These are phyloP conservation scores for Boletales sp. DNA, from an alignment of 768 basidiomycete species.

Conservation along the genomic window DNA sequence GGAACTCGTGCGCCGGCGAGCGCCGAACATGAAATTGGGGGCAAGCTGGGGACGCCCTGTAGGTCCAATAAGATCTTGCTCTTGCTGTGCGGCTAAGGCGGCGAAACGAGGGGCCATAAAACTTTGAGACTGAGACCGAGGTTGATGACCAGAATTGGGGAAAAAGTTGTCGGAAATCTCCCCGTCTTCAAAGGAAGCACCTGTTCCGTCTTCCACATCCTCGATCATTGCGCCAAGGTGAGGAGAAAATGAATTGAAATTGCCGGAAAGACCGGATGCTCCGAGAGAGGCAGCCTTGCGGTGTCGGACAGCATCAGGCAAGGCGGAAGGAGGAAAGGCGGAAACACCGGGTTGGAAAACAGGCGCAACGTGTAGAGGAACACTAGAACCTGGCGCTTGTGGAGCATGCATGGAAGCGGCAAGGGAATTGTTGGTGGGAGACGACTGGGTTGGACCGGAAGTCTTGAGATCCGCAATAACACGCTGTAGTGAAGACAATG, in stretches of 20 bases:
- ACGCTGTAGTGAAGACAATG: slow-evolving; percentile 83
- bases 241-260: slow-evolving; percentile 71
- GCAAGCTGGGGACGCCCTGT: slow-evolving; percentile 86
- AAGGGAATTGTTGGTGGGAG: slow-evolving; percentile 37
- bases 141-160: slow-evolving; percentile 52
- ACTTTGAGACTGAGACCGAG: slow-evolving; percentile 74
- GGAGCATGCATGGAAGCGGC: slow-evolving; percentile 45
- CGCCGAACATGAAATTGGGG: slow-evolving; percentile 89
- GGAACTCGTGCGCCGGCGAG: slow-evolving; percentile 49
- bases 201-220: slow-evolving; percentile 63
- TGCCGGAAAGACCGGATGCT: slow-evolving; percentile 49
- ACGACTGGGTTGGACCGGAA: slow-evolving; percentile 53
- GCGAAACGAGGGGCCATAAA: slow-evolving; percentile 90
- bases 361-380: slow-evolving; percentile 60
- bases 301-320: slow-evolving; percentile 57
- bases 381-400: slow-evolving; percentile 44
- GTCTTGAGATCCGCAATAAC: slow-evolving; percentile 94
- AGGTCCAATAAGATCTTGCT: slow-evolving; percentile 59
- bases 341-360: slow-evolving; percentile 70
- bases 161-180: slow-evolving; percentile 65
- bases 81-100: slow-evolving; percentile 70
- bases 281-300: slow-evolving; percentile 81
- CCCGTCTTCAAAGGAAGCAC: slow-evolving; percentile 63
- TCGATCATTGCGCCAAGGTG: slow-evolving; percentile 83
- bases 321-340: slow-evolving; percentile 45